Evolutionary conservation across 768 basidiomycete genomes (phyloP), one percentile per base, ranked within the genome.

Genomic region (Agrocybe pediades): DNA sequence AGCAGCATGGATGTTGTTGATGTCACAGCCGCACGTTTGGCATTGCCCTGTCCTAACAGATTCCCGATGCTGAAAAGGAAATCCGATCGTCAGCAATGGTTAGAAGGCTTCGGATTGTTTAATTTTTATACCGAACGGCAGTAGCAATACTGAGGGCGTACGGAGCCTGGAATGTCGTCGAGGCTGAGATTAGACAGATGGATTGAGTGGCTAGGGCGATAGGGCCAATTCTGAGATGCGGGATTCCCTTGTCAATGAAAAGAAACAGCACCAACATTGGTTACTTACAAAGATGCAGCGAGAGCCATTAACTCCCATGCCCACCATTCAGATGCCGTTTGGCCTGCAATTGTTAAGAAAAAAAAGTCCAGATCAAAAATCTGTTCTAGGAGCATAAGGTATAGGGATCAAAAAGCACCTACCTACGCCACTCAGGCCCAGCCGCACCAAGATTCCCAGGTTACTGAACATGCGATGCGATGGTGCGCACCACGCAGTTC

Each of bases 291-390:
- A 56, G 77, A 78, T 2, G 81, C 81, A 5, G 75, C 78, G 2
- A 83, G 72, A n/a, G 86, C 86, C 27, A 90, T 70, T 6, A 93
- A 79, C 70, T 97, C 95, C 96, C 96, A 96, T 33, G 89, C 87
- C 94, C 95, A 98, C 95, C 95, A 98, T 69, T 97, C 95, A 3
- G 84, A 85, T 1, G 90, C 92, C 2, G 83, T 87, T 68, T 93
- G 92, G 0, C 85, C 85, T 78, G 56, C 40, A 48, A 9, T 40
- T 6, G 11, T 24, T 20, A 20, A 27, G 26, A 48, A 17, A 9
- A 7, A 3, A n/a, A 8, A 46, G 15, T 8, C 16, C 17, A 17
- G 11, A 41, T 11, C 23, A n/a, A 29, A 11, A 49, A 6, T 30
- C 51, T 27, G 8, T 27, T 29, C 16, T 29, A 5, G 13, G 19